Conservation (phyloP, 2,329 filamentous ascomycete species). For the Colletotrichum sp. region DNA sequence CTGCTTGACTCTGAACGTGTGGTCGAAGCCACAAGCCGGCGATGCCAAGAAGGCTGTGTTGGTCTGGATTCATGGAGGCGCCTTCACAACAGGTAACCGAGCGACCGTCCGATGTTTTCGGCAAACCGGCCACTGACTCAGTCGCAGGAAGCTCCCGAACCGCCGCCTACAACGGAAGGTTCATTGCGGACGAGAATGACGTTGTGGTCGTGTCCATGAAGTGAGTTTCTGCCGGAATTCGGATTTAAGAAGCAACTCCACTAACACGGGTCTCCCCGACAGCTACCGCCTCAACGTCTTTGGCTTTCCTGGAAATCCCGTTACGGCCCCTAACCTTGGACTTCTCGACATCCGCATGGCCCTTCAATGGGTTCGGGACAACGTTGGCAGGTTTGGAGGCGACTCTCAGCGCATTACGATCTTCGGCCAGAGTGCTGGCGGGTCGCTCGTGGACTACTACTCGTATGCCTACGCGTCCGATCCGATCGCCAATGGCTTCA, state of each 20-base stretch:
- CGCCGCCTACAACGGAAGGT: conserved; percentile 37
- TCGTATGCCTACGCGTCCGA: conserved; percentile 53
- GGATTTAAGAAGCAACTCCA: not conserved
- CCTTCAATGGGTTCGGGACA: conserved; percentile 24
- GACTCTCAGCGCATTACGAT: conserved; percentile 27
- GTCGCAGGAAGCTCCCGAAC: not conserved
- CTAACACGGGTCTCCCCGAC: conserved; percentile 1
- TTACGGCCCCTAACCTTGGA: conserved; percentile 18
- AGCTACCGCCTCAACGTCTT: conserved; percentile 47
- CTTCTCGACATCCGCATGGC: conserved; percentile 24
- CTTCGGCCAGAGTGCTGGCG: conserved; percentile 31
- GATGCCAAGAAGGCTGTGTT: conserved; percentile 43
- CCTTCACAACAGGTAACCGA: conserved; percentile 33
- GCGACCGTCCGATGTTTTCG: not conserved
- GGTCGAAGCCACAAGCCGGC: conserved; percentile 37
- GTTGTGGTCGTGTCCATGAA: conserved; percentile 52
- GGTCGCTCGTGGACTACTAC: conserved; percentile 47
- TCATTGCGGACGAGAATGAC: conserved; percentile 47
- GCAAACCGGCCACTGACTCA: not conserved
- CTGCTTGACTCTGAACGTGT: conserved; percentile 42
- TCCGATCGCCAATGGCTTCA: conserved; percentile 51
- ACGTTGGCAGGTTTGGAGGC: conserved; percentile 24
- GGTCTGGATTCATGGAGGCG: conserved; percentile 49
- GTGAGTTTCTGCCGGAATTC: conserved; percentile 1
- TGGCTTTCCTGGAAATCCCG: conserved; percentile 38